These are phyloP conservation scores for Liquidambar formosana DNA, from an alignment of 164 flowering plant genomes.

Conservation along the genomic window DNA sequence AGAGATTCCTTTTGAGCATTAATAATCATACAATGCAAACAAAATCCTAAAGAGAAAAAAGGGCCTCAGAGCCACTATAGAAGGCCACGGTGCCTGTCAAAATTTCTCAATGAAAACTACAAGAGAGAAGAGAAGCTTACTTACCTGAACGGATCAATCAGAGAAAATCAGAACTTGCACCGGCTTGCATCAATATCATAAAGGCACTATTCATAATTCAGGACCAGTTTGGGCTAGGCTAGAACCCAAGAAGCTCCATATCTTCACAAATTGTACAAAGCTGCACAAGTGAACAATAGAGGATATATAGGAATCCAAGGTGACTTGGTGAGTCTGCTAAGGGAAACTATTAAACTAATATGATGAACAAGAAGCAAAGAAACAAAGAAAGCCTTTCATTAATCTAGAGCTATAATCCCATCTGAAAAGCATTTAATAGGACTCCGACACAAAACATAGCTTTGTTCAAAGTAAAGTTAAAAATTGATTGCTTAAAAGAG, in stretches of 20 bases:
- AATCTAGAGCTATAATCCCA: too few relatives aligned
- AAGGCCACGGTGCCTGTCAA: too few relatives aligned
- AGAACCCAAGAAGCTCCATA: background rate
- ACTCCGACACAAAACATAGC: background rate
- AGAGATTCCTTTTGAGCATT: too few relatives aligned
- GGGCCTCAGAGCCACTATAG: background rate
- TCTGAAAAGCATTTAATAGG: background rate
- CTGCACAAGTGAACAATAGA: background rate
- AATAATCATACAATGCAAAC: too few relatives aligned
- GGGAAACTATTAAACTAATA: background rate
- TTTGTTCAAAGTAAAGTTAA: background rate
- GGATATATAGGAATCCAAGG: slow-evolving; percentile 7
- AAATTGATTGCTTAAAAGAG: slow-evolving; percentile 8
- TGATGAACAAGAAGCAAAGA: background rate
- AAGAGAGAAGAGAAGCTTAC: too few relatives aligned
- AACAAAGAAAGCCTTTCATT: background rate
- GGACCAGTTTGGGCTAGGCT: too few relatives aligned
- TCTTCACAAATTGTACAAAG: background rate
- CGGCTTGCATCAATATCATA: too few relatives aligned
- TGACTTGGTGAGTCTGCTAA: slow-evolving; percentile 11
- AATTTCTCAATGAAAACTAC: too few relatives aligned
- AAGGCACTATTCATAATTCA: too few relatives aligned
- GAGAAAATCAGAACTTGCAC: too few relatives aligned
- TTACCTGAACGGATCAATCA: too few relatives aligned
- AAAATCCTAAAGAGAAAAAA: background rate